Evolutionary conservation across 768 basidiomycete species (phyloP).

Genomic region (Boletellus sp.): DNA sequence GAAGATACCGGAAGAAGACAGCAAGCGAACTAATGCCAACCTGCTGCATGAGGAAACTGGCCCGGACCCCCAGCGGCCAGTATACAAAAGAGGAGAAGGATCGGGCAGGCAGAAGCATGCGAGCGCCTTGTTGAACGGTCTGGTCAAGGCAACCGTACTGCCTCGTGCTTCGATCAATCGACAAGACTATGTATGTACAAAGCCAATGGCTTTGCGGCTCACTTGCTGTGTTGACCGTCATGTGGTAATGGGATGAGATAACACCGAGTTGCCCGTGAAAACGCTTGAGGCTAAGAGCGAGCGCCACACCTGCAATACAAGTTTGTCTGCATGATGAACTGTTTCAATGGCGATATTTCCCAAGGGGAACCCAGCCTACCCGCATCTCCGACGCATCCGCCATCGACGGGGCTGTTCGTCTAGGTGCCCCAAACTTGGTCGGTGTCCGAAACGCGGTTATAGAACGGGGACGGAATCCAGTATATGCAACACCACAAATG

Average conservation of each 20-base stretch:
- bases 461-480: constrained; percentile 16
- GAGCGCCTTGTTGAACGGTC: constrained; percentile 4
- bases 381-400: constrained; percentile 26
- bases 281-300: neutral
- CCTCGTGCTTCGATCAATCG: constrained; percentile 1
- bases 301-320: neutral
- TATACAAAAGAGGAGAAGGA: constrained; percentile 9
- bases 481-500: constrained; percentile 3
- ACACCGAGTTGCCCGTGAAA: too few species aligned
- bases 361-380: neutral
- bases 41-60: constrained; percentile 3
- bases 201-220: constrained; percentile 1
- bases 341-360: constrained; percentile 3
- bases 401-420: constrained; percentile 19
- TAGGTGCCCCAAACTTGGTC: constrained; percentile 10
- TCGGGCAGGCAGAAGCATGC: constrained; percentile 6
- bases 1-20: constrained; percentile 24
- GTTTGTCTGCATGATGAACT: neutral
- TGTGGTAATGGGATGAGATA: too few species aligned
- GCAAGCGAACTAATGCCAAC: constrained; percentile 10
- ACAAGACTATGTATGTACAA: neutral
- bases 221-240: neutral
- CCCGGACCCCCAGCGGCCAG: constrained; percentile 8
- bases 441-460: constrained; percentile 18
- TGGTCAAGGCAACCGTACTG: neutral